Conservation (phyloP, 176 grass and related monocot genomes). For the Rhynchospora breviuscula region DNA sequence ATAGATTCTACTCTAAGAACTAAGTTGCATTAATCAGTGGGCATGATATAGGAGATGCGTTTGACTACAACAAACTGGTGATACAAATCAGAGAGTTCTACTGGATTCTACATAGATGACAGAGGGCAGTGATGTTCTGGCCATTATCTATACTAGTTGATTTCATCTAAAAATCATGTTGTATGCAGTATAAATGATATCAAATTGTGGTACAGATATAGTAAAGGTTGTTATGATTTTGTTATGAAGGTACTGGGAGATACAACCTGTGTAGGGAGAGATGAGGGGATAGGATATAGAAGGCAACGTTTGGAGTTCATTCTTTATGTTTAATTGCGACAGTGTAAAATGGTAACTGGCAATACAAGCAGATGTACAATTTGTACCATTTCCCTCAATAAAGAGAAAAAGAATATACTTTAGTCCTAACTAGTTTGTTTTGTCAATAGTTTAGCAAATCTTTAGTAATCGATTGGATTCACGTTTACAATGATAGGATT, state of each 20-base stretch:
- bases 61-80: neutral
- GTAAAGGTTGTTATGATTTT: neutral
- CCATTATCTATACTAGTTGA: neutral
- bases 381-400: neutral
- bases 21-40: neutral
- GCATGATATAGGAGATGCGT: neutral
- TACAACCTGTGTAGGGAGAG: neutral
- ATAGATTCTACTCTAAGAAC: no score
- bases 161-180: neutral
- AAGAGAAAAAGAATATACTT: neutral
- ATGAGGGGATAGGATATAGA: neutral
- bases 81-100: neutral
- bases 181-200: neutral
- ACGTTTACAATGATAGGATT: neutral
- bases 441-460: neutral
- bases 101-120: neutral
- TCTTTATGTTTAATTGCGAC: neutral
- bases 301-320: neutral
- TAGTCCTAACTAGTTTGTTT: neutral
- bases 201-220: neutral
- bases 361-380: neutral
- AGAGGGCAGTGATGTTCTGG: neutral
- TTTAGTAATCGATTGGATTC: neutral
- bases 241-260: neutral
- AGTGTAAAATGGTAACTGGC: neutral